Evolutionary conservation across 805 yeast genomes (phyloP), one percentile per base, ranked within the genome.

Genomic region (Saturnispora galanensis): DNA sequence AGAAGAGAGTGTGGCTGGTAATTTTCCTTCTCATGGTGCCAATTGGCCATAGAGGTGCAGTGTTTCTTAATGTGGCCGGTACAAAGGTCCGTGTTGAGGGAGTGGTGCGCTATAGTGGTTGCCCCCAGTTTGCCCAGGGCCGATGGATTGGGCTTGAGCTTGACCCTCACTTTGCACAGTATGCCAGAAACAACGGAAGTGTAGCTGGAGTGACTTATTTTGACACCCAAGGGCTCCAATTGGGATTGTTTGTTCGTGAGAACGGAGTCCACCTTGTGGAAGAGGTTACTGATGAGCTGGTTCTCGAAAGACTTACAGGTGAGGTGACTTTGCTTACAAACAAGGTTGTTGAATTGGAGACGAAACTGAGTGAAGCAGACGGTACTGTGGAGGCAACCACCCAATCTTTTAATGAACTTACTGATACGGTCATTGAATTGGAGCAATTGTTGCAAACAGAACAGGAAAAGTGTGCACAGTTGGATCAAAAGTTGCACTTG

Each of bases 61-160:
- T 37, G 4, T n/a, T 8, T 17, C 26, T 31, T 8, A 37, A 21
- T 11, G 10, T 26, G 10, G 4, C 10, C 12, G 11, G 11, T 6
- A 18, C n/a, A 2, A 21, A 8, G 3, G 26, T 35, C 3, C 17
- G 32, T 4, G 13, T 26, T 5, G n/a, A 18, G 17, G 86, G 84
- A 0, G 51, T 57, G 0, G 70, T 80, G 1, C 60, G 71, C 41
- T 81, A 59, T 54, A 47, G 71, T 2, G 87, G 87, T 0, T 43
- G 52, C 11, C 76, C 85, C 0, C 50, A 71, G 39, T 81, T 81
- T 63, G 77, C 84, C 3, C 62, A 70, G 0, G 87, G 86, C 0
- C 52, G 47, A n/a, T 74, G 81, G 80, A 57, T 70, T 4, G 81
- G 80, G 1, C 53, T 75, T 3, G 75, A 72, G 40, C 54, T 76